A percentile compares a stretch with the other conserved stretches of the same genome.
Conservation (phyloP, 140 eudicot species). For the Ambrosia hybrid region DNA sequence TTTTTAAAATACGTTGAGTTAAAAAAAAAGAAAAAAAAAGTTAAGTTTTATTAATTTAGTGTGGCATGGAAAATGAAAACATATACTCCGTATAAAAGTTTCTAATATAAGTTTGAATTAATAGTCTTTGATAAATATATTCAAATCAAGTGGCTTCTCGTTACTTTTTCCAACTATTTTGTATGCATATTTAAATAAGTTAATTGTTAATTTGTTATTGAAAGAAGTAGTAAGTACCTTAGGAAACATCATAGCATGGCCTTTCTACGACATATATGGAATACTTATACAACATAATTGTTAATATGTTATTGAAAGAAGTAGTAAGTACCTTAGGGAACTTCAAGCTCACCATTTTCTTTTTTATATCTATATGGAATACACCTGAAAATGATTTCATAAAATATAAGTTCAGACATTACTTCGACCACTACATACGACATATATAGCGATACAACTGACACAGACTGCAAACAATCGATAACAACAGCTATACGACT, state of each 20-base stretch:
- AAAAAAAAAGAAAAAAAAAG: too few species aligned
- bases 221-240: conserved; percentile 46
- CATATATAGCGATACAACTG: too few species aligned
- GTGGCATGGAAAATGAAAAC: too few species aligned
- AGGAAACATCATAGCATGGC: conserved; percentile 82
- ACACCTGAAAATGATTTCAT: conserved; percentile 46
- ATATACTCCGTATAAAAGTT: not conserved
- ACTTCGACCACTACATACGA: too few species aligned
- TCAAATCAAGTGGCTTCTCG: conserved; percentile 43
- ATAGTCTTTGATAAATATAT: conserved; percentile 23
- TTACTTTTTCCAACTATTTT: not conserved
- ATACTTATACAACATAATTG: too few species aligned
- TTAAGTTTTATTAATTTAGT: not conserved
- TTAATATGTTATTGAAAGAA: too few species aligned
- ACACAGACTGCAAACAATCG: too few species aligned
- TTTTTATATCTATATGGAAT: conserved; percentile 70
- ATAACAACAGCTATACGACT: too few species aligned
- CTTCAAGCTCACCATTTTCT: conserved; percentile 59
- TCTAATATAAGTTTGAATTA: conserved; percentile 1
- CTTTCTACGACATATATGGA: conserved; percentile 72
- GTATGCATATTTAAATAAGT: not conserved
- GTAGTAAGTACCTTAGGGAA: too few species aligned
- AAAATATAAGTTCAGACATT: too few species aligned
- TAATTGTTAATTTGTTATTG: not conserved
- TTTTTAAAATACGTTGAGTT: too few species aligned